phyloP scores from a whole-genome alignment of 495 filamentous ascomycete genomes.

The Penicillium cataractarum region DNA sequence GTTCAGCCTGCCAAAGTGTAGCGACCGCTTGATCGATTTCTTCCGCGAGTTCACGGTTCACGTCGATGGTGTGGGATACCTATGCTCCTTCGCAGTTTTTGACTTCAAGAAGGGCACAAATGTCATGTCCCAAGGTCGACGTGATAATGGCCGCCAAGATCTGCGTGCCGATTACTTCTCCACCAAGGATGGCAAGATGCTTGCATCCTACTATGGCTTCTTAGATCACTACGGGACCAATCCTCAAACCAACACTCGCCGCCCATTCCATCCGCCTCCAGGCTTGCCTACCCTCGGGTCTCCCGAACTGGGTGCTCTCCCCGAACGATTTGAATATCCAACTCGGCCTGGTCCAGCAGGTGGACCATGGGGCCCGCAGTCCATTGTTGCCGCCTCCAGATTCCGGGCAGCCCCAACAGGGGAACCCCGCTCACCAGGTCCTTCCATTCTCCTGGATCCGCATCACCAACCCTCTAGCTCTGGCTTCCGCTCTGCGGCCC shows the following conservation, averaged over 20 bases:
- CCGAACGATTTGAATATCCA: constrained; percentile 53
- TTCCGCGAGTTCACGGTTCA: constrained; percentile 97
- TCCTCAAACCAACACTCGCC: constrained; percentile 54
- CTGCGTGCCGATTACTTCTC: constrained; percentile 90
- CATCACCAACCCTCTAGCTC: constrained; percentile 78
- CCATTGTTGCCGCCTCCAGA: constrained; percentile 33
- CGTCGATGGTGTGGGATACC: constrained; percentile 92
- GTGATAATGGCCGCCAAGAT: constrained; percentile 49
- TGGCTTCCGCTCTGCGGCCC: constrained; percentile 49
- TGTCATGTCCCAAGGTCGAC: constrained; percentile 50
- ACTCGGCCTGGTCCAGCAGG: constrained; percentile 33
- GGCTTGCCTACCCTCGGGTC: constrained; percentile 72
- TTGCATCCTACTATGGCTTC: constrained; percentile 91
- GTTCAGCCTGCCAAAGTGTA: constrained; percentile 84
- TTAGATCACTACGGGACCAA: constrained; percentile 83
- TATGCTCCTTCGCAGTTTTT: constrained; percentile 97
- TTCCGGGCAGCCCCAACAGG: constrained; percentile 32
- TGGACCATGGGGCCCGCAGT: constrained; percentile 34
- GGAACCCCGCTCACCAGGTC: constrained; percentile 43
- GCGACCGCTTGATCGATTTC: constrained; percentile 94
- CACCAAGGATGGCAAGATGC: constrained; percentile 96
- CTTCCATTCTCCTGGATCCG: constrained; percentile 80
- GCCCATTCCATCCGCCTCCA: constrained; percentile 76
- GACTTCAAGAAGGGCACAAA: constrained; percentile 86
- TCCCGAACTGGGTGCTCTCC: constrained; percentile 50